Evolutionary conservation across 352 stramenopile genomes (phyloP), one percentile per base, ranked within the genome.

Genomic region (Ochromonadaceae sp.): DNA sequence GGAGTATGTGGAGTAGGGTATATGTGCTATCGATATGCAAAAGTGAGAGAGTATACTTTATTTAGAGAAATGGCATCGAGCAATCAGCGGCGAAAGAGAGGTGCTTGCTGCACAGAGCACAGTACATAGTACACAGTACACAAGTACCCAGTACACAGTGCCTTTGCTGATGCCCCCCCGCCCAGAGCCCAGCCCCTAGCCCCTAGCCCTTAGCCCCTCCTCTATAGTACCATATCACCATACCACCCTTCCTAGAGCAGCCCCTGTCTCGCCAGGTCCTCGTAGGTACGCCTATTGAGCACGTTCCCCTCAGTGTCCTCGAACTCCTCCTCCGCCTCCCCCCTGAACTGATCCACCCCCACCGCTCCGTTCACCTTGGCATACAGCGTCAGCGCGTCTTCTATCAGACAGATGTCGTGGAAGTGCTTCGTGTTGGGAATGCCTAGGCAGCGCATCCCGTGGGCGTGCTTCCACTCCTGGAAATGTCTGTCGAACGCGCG

Each of bases 351-450:
- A 73, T 97, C 89, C 26, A 79, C 69, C 52, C 96, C 78, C 59
- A 97, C 80, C 50, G 89, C 83, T 48, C 83, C 79, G 76, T 96
- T 94, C 41, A 99, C 78, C 72, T 93, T 95, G 44, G 85, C 82
- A 77, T 97, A 98, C n/a, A 99, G 69, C 31, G 80, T 67, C 66
- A 84, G 65, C 34, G 90, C 91, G 74, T 98, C 93, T 57, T 91
- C 87, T 74, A 98, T 99, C 55, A 90, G 86, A 30, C 86, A 97
- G 42, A 99, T 96, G 56, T 97, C 92, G 77, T 98, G 91, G 75
- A 99, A 99, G 70, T 99, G 92, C 69, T 97, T 97, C 17, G 91
- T 98, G 76, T 99, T 99, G 5, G 93, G 93, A 74, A 99, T 98
- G 35, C 90, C 90, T 34, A 99, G 78, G 70, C 89, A 96, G 32